Percentiles rank a stretch among this genome's conserved stretches.
Evolutionary conservation across 2,329 filamentous ascomycete genomes (phyloP).

Genomic region (Curvularia eragrostidis): DNA sequence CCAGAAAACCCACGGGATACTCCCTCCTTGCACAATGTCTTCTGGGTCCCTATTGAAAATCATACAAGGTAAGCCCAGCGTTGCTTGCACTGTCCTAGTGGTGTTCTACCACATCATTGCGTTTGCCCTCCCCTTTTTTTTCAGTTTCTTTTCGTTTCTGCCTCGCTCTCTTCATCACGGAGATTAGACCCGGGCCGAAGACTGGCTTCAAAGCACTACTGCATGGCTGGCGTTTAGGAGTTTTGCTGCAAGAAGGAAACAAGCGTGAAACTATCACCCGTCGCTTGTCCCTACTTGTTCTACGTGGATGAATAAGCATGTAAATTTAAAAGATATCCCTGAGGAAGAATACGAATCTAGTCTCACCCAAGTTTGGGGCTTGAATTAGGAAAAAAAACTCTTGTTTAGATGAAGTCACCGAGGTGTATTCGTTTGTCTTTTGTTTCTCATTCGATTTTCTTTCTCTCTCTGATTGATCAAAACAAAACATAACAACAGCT

Average conservation of each 20-base stretch:
- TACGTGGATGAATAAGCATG: not conserved
- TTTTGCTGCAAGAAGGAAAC: not conserved
- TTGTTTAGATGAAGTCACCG: too few relatives aligned
- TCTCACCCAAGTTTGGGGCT: too few relatives aligned
- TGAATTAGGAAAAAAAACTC: too few relatives aligned
- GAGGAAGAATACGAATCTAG: not conserved
- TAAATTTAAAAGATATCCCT: not conserved
- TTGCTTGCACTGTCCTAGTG: not conserved
- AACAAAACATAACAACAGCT: not conserved
- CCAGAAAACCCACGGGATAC: not conserved
- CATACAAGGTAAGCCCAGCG: not conserved
- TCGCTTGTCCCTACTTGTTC: not conserved
- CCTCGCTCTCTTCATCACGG: not conserved
- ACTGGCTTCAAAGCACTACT: not conserved
- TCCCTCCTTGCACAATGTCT: not conserved
- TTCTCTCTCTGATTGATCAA: too few relatives aligned
- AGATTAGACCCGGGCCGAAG: not conserved
- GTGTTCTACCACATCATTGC: not conserved
- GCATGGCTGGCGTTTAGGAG: conserved; percentile 3
- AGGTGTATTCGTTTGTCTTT: too few relatives aligned
- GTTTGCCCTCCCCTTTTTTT: not conserved
- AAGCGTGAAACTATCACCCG: not conserved
- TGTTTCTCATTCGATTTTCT: too few relatives aligned
- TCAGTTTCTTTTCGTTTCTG: not conserved
- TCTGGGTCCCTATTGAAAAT: not conserved